Conservation (phyloP, 2,329 filamentous ascomycete species). For the Botrytis medusae region DNA sequence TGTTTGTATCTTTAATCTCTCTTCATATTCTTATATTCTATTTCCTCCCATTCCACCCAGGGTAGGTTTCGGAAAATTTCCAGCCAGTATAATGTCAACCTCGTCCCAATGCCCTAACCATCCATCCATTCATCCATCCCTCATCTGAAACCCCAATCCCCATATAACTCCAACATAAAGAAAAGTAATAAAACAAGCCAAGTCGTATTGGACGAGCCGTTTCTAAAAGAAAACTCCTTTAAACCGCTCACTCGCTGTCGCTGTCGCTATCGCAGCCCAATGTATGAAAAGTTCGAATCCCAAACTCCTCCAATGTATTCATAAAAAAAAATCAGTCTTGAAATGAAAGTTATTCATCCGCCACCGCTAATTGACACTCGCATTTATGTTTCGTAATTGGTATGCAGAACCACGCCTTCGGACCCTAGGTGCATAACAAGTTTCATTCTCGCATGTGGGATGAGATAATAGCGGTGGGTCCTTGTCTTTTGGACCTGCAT, state of each 20-base stretch:
- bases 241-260: neutral
- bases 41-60: conserved; percentile 1
- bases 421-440: conserved; percentile 20
- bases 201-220: conserved; percentile 13
- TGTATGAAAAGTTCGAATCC: conserved; percentile 3
- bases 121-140: neutral
- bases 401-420: conserved; percentile 14
- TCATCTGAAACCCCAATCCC: conserved; percentile 1
- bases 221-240: conserved; percentile 8
- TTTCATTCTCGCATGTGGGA: conserved; percentile 9
- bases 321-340: conserved; percentile 5
- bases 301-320: conserved; percentile 10
- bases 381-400: conserved; percentile 12
- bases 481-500: conserved; percentile 17
- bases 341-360: neutral
- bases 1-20: neutral
- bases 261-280: neutral
- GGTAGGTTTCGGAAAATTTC: neutral
- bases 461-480: conserved; percentile 12
- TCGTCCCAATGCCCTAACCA: neutral
- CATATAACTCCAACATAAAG: neutral
- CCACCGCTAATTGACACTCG: conserved; percentile 6
- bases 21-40: neutral
- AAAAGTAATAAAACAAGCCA: conserved; percentile 1
- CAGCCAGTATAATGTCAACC: conserved; percentile 1